Percentiles rank a stretch among this genome's conserved stretches.
phyloP scores from a whole-genome alignment of 768 basidiomycete genomes.

The Dentipellis sp. region DNA sequence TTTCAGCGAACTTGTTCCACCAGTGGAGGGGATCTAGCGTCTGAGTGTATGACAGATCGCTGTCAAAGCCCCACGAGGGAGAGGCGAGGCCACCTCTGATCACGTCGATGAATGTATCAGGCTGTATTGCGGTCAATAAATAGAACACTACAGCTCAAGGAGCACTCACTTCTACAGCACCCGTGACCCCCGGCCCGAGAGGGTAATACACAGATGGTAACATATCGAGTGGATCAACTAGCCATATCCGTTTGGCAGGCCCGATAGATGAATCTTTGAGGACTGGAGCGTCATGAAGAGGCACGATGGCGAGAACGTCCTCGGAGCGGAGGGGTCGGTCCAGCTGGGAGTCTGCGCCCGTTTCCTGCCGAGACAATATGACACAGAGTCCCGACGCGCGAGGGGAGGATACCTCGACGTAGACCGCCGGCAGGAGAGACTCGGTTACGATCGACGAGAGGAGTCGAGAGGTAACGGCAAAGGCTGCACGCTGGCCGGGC shows the following conservation, averaged over 20 bases:
- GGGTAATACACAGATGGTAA: conserved; percentile 32
- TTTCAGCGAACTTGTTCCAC: conserved; percentile 36
- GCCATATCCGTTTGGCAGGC: conserved; percentile 33
- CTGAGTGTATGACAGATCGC: conserved; percentile 17
- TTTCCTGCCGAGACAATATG: conserved; percentile 28
- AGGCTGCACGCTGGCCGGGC: conserved; percentile 23
- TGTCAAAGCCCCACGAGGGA: conserved; percentile 31
- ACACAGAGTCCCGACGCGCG: conserved; percentile 27
- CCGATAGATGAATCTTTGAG: conserved; percentile 24
- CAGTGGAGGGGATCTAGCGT: conserved; percentile 27
- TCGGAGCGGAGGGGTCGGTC: conserved; percentile 25
- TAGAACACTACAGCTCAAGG: not conserved
- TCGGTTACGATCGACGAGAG: conserved; percentile 43
- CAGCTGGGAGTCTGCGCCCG: conserved; percentile 24
- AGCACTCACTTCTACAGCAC: not conserved
- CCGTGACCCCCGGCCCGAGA: conserved; percentile 5
- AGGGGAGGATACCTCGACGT: conserved; percentile 23
- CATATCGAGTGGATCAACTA: conserved; percentile 54
- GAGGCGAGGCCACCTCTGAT: conserved; percentile 26
- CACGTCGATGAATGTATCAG: conserved; percentile 18
- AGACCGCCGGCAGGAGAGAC: conserved; percentile 33
- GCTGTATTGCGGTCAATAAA: not conserved
- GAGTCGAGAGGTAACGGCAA: conserved; percentile 39
- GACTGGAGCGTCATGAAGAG: conserved; percentile 37
- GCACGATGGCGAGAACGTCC: conserved; percentile 40